Evolutionary conservation across 1,284 basidiomycete species (phyloP), one percentile per base, ranked within the genome.

Genomic region (Omphalotus olearius): DNA sequence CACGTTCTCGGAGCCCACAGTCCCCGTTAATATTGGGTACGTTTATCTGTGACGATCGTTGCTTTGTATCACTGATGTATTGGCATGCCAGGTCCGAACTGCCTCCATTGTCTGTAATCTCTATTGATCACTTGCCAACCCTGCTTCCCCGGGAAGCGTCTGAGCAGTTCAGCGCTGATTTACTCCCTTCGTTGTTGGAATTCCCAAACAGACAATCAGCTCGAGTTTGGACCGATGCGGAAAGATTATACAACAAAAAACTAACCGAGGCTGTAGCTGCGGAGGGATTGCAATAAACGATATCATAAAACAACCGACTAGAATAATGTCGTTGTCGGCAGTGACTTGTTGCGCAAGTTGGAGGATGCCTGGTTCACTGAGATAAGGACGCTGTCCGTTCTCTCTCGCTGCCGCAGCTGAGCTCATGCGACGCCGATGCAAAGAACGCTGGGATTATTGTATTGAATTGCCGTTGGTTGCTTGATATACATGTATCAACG

Each of bases 81-180:
- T 40, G 4, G 37, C 37, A 36, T 28, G 17, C 30, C 62, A 85
- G 83, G 55, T 61, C 74, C 56, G 83, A 74, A 50, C 77, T 80
- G 57, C 84, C 86, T 4, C 68, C 80, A 2, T 64, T 98, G 55
- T 89, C 85, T 14, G 91, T 98, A 57, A 86, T 98, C 60, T 97
- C 96, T 26, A 99, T 99, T 59, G 97, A 99, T 72, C 97, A 99
- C 68, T 78, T 99, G 55, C 97, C 97, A 17, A 98, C 97, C 36
- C 73, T 99, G 59, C 80, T 98, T 36, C 97, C 97, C 25, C 81
- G 97, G 47, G 97, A 99, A 70, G 89, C 95, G 4, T 96, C 93
- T 1, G 96, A 99, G 71, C 94, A 96, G 64, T 99, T 99, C 74
- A 94, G 92, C 63, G 66, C 72, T 16, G 94, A 98, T 70, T 77